Evolutionary conservation across 148 eudicot species (phyloP), one percentile per base, ranked within the genome.

Genomic region (Rhododendron mucronatum): DNA sequence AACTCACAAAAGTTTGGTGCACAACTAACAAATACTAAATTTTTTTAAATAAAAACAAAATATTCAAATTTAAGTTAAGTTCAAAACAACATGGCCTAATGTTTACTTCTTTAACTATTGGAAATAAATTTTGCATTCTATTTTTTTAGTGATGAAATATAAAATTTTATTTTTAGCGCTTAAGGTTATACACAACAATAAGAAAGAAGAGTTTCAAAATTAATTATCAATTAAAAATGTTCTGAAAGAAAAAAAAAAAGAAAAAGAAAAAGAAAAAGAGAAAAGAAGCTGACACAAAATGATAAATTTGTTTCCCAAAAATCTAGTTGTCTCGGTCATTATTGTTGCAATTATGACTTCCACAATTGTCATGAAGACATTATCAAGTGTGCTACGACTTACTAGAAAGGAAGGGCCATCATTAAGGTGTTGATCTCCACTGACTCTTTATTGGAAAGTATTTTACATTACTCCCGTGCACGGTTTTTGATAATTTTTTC

Each of bases 381-480:
- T 4, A 71, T 33, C 11, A 69, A 28, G 81, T 45, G 57, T 0
- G 33, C 50, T 45, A 57, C 44, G 77, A 86, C 83, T 39, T 41
- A 41, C 45, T 88, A 53, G 51, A 86, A 84, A 86, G 73, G 84
- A 5, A 86, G 73, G 81, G 45, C 57, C 82, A 83, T 86, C 84
- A 84, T 84, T 81, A 82, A 33, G 90, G 86, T 63, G 85, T 79
- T 79, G 78, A 82, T 88, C 82, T 85, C 89, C 83, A 69, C 77
- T 88, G 78, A 84, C 84, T 88, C 86, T 85, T 81, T 89, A 50
- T 74, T 67, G 63, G 55, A 35, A 50, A 14, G 28, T 37, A 37
- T 37, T 37, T 13, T 71, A 4, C 20, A 71, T 14, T 71, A 71
- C 7, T 71, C 3, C 39, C 2, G 39, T 2, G 3, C 39, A 48